Evolutionary conservation across 345 rosid genomes (phyloP), one percentile per base, ranked within the genome.

Genomic region (Kernera saxatilis): DNA sequence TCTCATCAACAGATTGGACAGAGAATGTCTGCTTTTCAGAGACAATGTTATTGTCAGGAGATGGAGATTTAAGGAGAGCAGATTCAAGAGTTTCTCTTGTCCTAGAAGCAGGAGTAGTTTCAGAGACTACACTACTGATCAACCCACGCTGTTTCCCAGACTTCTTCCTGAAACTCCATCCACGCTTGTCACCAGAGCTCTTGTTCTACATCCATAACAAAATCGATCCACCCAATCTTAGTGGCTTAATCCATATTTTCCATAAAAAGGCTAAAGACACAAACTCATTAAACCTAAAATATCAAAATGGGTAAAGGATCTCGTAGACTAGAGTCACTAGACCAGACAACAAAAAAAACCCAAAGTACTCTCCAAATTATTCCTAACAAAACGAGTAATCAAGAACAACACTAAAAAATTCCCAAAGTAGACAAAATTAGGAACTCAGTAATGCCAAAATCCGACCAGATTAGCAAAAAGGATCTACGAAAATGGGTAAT

Each of bases 151-250:
- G 96, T 35, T 85, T 77, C 33, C 85, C 87, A 74, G 96, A 78
- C 73, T 82, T 87, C 80, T 87, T 89, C 72, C 88, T 85, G 82
- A 89, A 87, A 82, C 96, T 89, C 96, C 96, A 89, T 67, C 92
- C 84, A 17, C 81, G 73, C 66, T 81, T 87, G 64, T 84, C 88
- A 55, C 77, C 62, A 17, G 90, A 77, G 41, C 77, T 74, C 71
- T 89, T 84, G 64, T 61, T 81, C 96, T 89, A 85, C 67, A 80
- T 58, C 36, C 59, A 41, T 50, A 70, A 41, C 8, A 43, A 36
- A 46, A 27, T 15, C 9, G 3, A 57, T 37, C 10, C 43, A 60
- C 15, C 1, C 17, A 52, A 49, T 33, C 33, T 37, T 33, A 21
- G 39, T 25, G 14, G 11, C 65, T 51, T 40, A 41, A 55, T 32